Percentiles rank a stretch among this genome's conserved stretches.
Evolutionary conservation across 768 basidiomycete species (phyloP).

Genomic region (Podaxis carcinomalis): DNA sequence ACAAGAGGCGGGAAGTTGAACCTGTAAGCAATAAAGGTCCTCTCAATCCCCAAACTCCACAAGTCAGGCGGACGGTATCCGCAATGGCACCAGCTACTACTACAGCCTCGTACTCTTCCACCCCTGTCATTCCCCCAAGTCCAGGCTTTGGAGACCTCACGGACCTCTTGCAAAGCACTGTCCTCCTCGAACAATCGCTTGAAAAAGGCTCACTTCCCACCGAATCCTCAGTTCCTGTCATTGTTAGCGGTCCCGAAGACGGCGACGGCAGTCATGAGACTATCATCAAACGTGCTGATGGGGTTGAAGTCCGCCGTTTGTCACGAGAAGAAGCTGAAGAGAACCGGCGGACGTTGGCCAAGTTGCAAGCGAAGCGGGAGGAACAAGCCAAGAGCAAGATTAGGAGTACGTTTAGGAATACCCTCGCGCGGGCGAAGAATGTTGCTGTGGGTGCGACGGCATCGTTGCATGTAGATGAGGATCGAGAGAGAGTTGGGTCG

Average conservation of each 20-base stretch:
- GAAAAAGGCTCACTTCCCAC: conserved; percentile 43
- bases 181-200: conserved; percentile 51
- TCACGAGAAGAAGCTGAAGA: conserved; percentile 21
- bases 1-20: conserved; percentile 40
- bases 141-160: conserved; percentile 52
- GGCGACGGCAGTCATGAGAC: conserved; percentile 16
- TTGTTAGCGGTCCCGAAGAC: background rate
- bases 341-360: conserved; percentile 21
- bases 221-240: conserved; percentile 20
- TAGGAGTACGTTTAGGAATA: conserved; percentile 31
- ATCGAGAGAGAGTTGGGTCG: conserved; percentile 1
- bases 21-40: background rate
- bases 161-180: conserved; percentile 51
- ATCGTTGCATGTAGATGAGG: conserved; percentile 12
- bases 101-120: conserved; percentile 16
- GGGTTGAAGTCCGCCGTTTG: conserved; percentile 8
- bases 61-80: conserved; percentile 15
- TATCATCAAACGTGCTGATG: conserved; percentile 15
- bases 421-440: conserved; percentile 24
- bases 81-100: conserved; percentile 17
- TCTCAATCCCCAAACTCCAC: background rate
- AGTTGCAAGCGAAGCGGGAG: conserved; percentile 22
- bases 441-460: conserved; percentile 22
- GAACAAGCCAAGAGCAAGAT: conserved; percentile 23
- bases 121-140: conserved; percentile 24